Base-by-base conservation (phyloP, 83 land plant species). In the Larix sibirica region DNA sequence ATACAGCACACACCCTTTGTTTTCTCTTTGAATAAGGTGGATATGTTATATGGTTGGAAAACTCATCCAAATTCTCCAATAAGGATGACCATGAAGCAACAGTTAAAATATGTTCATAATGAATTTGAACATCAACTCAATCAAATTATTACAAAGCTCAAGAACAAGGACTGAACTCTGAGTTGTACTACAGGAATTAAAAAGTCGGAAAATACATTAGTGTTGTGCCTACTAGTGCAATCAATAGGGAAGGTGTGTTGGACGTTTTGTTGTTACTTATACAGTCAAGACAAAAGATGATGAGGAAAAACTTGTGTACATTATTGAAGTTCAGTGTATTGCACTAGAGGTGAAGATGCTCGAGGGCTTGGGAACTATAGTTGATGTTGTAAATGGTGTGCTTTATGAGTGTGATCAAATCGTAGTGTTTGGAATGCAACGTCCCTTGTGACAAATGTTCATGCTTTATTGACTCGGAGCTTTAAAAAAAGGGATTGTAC, bases 201-300 rank as follows among this genome's bases (percentile, higher is more conserved):
- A 97, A 96, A 67, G 84, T 89, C 86, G 91, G 92, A 47, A 95
- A 96, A 81, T 88, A 88, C 67, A 89, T 90, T 78, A 98, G 92
- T 79, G 93, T 98, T 86, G 94, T 98, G 62, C 98, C 99, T 20
- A 98, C 99, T 2, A 96, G 99, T 89, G 98, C 97, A 36, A 90
- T 62, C 6, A 62, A 5, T 62, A n/a, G 18, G 21, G 63, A 62
- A 20, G 63, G 21, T 62, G 63, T 62, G 4, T 0, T 5, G 0
- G 0, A 62, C 63, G n/a, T 62, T 62, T 2, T 17, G 21, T 17
- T 62, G 63, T 62, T 62, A 61, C 63, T 61, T 61, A 20, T 62
- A 62, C 0, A 62, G 63, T 62, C 21, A 9, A 18, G n/a, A 62
- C 63, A 62, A 62, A 62, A 62, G 0, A 18, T 62, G 63, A 18